Base-by-base conservation (phyloP, 2,329 filamentous ascomycete species). In the Alternaria incomplexa region DNA sequence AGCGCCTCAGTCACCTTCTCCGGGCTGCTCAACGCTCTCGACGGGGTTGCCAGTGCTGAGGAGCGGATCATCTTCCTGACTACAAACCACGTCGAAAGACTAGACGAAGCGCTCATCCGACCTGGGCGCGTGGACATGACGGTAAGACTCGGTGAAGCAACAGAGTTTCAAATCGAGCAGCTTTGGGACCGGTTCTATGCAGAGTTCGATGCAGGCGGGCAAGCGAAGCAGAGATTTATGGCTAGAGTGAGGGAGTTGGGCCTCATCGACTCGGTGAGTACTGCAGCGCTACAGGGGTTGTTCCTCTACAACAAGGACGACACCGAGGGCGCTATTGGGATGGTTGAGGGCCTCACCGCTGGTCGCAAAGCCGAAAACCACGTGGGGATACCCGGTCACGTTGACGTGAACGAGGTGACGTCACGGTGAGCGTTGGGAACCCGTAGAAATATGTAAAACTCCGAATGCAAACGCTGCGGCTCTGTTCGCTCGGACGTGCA, bases 151-250 rank as follows among this genome's bases (percentile, higher is more conserved):
- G 95, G 94, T 40, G 92, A 97, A 79, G 93, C 95, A 30, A 95
- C 92, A 3, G 86, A 89, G 62, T 91, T 92, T 78, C 96, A 98
- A 81, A 94, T 96, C 17, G 88, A 84, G 13, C 86, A 91, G 79
- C 91, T 99, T 82, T 99, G 95, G 93, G 91, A 96, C 79, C 89
- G 96, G 20, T 99, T 98, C 82, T 99, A 98, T 75, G 91, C 91
- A 5, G 92, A 96, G 32, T 83, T 93, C 23, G 94, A 97, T 74
- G 69, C 73, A 1, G 86, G 89, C 58, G 89, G 89, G 15, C 79
- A 81, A 6, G 87, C 89, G 20, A 89, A 89, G 72, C 81, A 86
- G 71, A 83, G 86, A 17, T 98, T 99, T 82, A 80, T 98, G 67
- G 76, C 84, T 22, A 88, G 87, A 64, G 86, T 97, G 12, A 86